Evolutionary conservation across 1,284 basidiomycete genomes (phyloP), one percentile per base, ranked within the genome.

Genomic region (Boletellus sp.): DNA sequence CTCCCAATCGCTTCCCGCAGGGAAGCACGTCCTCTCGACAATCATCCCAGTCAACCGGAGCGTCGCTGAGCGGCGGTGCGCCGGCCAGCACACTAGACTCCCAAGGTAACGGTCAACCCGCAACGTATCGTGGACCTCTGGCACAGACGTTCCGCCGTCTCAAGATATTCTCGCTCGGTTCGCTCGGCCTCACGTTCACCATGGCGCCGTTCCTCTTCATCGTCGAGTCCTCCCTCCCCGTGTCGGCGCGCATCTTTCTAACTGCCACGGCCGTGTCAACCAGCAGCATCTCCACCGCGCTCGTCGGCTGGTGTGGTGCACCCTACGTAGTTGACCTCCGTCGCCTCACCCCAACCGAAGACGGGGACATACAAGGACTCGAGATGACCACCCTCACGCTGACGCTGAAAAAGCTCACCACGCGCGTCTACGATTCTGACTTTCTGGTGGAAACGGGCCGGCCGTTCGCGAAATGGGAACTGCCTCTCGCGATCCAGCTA

Each of bases 91-190:
- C 49, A 1, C 10, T 39, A 25, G 41, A 43, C 35, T 14, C 52
- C 17, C 30, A 19, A n/a, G 45, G 37, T 23, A 49, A 53, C 40
- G 43, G 30, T 34, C 45, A 47, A 44, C 64, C 36, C 70, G 72
- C 55, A 47, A 36, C 53, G 5, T 80, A 80, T 52, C 56, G 74
- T 49, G 91, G 89, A 0, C 90, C 91, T 2, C 70, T 93, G 36
- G 67, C 82, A 0, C 60, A 70, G 36, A 87, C 87, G 0, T 92
- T 90, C 69, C 77, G 80, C 36, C 78, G 81, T 8, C 75, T 91
- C 46, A 94, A 94, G 62, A 68, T 91, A 20, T 92, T 94, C 69
- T 93, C 91, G 8, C 69, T 94, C 2, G 79, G 81, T 34, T 91
- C 90, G 2, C 75, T 94, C 41, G 75, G 75, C 5, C 76, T 92